These are phyloP conservation scores for Sporisorium iseilematis-ciliati DNA, from an alignment of 1,284 basidiomycete species.

Conservation along the genomic window DNA sequence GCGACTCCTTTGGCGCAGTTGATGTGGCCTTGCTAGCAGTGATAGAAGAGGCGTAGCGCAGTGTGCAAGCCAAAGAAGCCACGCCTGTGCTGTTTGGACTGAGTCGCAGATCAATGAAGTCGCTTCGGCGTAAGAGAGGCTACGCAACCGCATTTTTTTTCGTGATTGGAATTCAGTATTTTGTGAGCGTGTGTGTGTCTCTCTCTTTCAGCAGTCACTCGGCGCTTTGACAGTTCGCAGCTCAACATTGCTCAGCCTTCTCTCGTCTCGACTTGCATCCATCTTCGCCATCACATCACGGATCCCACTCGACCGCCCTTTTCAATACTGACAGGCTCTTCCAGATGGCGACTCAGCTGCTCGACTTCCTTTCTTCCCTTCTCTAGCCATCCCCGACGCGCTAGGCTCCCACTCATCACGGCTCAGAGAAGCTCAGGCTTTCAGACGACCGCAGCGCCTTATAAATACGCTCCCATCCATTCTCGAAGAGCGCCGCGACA, in stretches of 20 bases:
- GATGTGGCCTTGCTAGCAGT: too few species aligned
- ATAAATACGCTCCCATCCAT: background rate
- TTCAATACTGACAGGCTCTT: background rate
- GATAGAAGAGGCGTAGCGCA: background rate
- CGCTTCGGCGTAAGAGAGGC: background rate
- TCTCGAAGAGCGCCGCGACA: background rate
- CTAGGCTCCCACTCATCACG: background rate
- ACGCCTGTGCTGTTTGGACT: slow-evolving; percentile 13
- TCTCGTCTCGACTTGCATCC: background rate
- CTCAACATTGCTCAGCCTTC: background rate
- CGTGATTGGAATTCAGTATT: background rate
- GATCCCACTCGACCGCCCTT: slow-evolving; percentile 1
- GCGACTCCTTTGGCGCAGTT: too few species aligned
- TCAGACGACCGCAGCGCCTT: background rate
- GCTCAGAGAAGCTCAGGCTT: background rate
- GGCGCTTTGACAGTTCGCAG: background rate
- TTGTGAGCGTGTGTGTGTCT: background rate
- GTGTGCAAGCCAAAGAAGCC: background rate
- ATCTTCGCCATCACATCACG: slow-evolving; percentile 16
- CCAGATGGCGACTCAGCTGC: slow-evolving; percentile 11
- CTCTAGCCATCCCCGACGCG: slow-evolving; percentile 10
- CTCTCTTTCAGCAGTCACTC: background rate
- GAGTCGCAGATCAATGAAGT: slow-evolving; percentile 1
- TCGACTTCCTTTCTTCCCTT: background rate
- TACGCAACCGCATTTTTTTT: background rate